Evolutionary conservation across 306 rosid species (phyloP).

Genomic region (Alnus glutinosa): DNA sequence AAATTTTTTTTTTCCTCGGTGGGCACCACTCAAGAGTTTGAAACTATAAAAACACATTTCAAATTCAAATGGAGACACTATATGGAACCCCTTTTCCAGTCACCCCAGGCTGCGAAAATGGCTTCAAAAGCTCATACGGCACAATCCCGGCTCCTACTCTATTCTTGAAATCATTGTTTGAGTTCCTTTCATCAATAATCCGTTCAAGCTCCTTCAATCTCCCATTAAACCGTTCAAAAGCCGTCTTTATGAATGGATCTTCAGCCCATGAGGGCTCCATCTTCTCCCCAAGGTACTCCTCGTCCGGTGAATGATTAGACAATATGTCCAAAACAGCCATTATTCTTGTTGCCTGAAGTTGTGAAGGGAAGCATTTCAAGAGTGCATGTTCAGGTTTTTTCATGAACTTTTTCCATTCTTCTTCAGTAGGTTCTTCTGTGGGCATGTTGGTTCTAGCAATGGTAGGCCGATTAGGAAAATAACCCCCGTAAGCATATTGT

Average conservation of each 20-base stretch:
- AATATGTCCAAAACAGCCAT: constrained; percentile 68
- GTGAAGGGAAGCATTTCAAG: constrained; percentile 64
- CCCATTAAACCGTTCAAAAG: constrained; percentile 57
- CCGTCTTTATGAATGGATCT: constrained; percentile 52
- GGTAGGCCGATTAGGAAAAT: constrained; percentile 73
- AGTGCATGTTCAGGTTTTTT: constrained; percentile 54
- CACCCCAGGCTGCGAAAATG: constrained; percentile 67
- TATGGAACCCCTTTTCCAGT: constrained; percentile 78
- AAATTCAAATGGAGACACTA: constrained; percentile 69
- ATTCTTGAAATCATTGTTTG: constrained; percentile 44
- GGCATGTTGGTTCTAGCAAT: constrained; percentile 66
- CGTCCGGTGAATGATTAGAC: constrained; percentile 81
- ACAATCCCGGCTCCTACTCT: constrained; percentile 74
- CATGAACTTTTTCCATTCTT: constrained; percentile 42
- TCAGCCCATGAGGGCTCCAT: constrained; percentile 67
- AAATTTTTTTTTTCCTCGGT: background rate
- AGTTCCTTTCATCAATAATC: constrained; percentile 61
- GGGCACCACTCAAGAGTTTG: background rate
- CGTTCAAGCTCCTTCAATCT: constrained; percentile 50
- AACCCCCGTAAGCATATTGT: constrained; percentile 61
- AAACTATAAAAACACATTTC: background rate
- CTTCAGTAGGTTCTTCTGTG: constrained; percentile 47
- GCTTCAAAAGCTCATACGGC: constrained; percentile 80
- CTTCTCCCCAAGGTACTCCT: constrained; percentile 68
- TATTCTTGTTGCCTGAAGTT: constrained; percentile 58